These are phyloP conservation scores for Eustoma russellianum DNA, from an alignment of 257 asterid genomes.

Conservation along the genomic window DNA sequence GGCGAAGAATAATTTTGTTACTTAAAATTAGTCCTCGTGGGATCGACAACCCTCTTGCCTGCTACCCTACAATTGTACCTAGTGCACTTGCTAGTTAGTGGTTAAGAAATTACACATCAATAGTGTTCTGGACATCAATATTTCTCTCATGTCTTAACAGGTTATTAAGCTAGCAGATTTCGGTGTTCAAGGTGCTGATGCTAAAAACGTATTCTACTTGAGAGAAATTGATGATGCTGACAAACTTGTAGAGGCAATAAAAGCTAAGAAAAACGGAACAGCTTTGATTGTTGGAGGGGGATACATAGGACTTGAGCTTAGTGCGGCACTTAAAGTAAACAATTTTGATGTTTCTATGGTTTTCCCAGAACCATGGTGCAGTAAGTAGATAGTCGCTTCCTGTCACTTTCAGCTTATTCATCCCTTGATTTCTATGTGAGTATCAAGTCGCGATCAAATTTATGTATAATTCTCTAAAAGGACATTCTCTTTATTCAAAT, in stretches of 20 bases:
- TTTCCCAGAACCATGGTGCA: conserved; percentile 98
- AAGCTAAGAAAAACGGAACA: conserved; percentile 68
- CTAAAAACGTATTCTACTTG: conserved; percentile 81
- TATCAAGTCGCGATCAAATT: not conserved
- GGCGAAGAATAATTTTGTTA: too few species aligned
- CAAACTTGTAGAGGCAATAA: conserved; percentile 75
- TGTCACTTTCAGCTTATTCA: conserved; percentile 2
- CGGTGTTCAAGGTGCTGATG: conserved; percentile 81
- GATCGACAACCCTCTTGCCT: too few species aligned
- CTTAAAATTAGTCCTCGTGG: too few species aligned
- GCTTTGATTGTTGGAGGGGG: conserved; percentile 96
- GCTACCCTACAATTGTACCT: too few species aligned
- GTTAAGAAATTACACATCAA: not conserved
- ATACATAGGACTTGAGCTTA: conserved; percentile 91
- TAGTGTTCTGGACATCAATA: not conserved
- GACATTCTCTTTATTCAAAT: too few species aligned
- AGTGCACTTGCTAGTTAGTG: too few species aligned
- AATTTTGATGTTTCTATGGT: conserved; percentile 78
- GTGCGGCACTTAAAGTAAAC: conserved; percentile 76
- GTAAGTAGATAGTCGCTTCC: conserved; percentile 39
- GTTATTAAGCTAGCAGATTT: conserved; percentile 71
- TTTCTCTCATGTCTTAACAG: conserved; percentile 23
- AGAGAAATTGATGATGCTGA: conserved; percentile 88
- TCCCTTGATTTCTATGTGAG: not conserved
- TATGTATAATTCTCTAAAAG: not conserved